phyloP scores from a whole-genome alignment of 192 early-diverging fungal genomes.

The Jimgerdemannia lactiflua region DNA sequence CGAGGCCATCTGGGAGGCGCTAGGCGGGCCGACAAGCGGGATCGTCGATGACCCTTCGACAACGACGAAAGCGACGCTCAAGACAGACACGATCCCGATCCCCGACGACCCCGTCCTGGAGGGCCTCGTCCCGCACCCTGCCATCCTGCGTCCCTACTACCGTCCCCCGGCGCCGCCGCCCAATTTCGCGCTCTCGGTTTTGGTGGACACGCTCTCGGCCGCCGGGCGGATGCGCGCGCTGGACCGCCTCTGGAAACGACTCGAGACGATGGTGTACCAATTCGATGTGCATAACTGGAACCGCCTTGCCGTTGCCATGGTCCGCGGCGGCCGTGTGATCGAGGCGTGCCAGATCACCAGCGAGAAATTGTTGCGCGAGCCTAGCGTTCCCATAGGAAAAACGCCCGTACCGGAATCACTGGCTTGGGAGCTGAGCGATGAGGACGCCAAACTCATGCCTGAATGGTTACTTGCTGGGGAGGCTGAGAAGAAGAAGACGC shows the following conservation, averaged over 20 bases:
- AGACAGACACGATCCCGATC: neutral
- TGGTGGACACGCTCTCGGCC: constrained; percentile 34
- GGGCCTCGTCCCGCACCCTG: neutral
- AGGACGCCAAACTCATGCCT: too few relatives aligned
- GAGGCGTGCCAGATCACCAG: constrained; percentile 33
- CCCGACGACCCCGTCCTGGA: neutral
- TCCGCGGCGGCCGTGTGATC: constrained; percentile 20
- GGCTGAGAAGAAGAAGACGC: too few relatives aligned
- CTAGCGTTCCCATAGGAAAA: too few relatives aligned
- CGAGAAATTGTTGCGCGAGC: too few relatives aligned
- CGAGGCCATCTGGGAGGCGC: constrained; percentile 38
- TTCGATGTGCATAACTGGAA: constrained; percentile 58
- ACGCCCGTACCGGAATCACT: too few relatives aligned
- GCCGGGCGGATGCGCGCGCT: constrained; percentile 28
- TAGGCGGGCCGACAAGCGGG: too few relatives aligned
- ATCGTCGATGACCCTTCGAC: neutral
- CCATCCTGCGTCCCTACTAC: neutral
- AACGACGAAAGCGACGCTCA: neutral
- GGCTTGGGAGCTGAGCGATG: too few relatives aligned
- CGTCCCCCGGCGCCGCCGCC: constrained; percentile 4
- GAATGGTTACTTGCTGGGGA: too few relatives aligned
- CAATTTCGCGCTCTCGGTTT: constrained; percentile 40
- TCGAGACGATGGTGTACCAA: constrained; percentile 25
- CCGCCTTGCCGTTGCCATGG: constrained; percentile 35
- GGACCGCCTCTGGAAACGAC: constrained; percentile 34